Evolutionary conservation across 768 basidiomycete genomes (phyloP).

Genomic region (Pleurotus tuoliensis): DNA sequence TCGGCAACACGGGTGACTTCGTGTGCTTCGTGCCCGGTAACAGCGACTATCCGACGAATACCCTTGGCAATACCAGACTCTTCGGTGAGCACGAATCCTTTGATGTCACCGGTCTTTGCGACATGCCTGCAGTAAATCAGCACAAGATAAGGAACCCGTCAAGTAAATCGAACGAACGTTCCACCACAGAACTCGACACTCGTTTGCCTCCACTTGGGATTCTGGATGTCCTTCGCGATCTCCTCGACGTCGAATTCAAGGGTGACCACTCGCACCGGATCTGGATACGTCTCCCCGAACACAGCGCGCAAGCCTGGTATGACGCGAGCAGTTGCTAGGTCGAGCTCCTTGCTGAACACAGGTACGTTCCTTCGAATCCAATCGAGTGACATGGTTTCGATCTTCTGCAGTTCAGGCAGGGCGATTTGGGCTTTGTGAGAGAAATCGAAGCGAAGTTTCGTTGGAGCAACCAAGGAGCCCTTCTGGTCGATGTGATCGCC

Average conservation of each 20-base stretch:
- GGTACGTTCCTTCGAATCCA: slow-evolving; percentile 90
- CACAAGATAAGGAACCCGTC: background rate
- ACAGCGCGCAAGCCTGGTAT: slow-evolving; percentile 96
- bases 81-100: slow-evolving; percentile 91
- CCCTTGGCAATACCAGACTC: slow-evolving; percentile 99
- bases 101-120: slow-evolving; percentile 94
- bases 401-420: slow-evolving; percentile 71
- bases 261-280: slow-evolving; percentile 93
- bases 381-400: slow-evolving; percentile 78
- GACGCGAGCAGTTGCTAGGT: slow-evolving; percentile 70
- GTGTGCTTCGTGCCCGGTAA: slow-evolving; percentile 92
- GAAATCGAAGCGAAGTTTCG: slow-evolving; percentile 97
- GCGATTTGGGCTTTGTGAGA: slow-evolving; percentile 89
- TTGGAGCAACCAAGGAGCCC: slow-evolving; percentile 93
- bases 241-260: slow-evolving; percentile 87
- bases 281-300: slow-evolving; percentile 96
- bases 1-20: slow-evolving; percentile 71
- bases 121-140: slow-evolving; percentile 63
- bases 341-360: slow-evolving; percentile 85
- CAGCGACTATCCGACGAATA: slow-evolving; percentile 88
- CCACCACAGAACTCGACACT: slow-evolving; percentile 99
- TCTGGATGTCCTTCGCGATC: slow-evolving; percentile 79
- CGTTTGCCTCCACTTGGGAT: slow-evolving; percentile 86
- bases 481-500: slow-evolving; percentile 99
- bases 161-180: slow-evolving; percentile 59